These are phyloP conservation scores for Sisymbrium altissimum DNA, from an alignment of 345 rosid genomes.

Conservation along the genomic window DNA sequence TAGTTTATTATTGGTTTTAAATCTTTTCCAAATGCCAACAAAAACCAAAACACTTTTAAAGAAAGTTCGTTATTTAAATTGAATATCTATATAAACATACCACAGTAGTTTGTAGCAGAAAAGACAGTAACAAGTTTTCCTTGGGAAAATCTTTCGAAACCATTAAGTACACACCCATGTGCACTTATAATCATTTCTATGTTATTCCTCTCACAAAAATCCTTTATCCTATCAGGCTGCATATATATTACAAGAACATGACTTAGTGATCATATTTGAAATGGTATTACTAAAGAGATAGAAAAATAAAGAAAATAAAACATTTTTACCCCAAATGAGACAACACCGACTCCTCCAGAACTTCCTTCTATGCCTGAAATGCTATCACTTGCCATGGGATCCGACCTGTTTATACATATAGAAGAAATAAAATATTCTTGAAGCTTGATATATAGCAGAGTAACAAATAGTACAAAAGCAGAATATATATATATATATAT, in stretches of 20 bases:
- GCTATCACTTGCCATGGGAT: slow-evolving; percentile 75
- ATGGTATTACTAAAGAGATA: not conserved
- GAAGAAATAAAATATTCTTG: not conserved
- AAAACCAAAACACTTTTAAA: no score
- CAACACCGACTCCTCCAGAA: slow-evolving; percentile 69
- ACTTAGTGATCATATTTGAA: not conserved
- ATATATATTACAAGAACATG: not conserved
- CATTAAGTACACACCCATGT: slow-evolving; percentile 90
- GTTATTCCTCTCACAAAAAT: slow-evolving; percentile 67
- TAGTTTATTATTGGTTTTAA: not conserved
- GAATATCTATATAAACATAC: slow-evolving; percentile 32
- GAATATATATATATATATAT: no score
- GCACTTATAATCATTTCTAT: slow-evolving; percentile 74
- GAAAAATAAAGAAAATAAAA: not conserved
- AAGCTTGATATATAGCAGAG: no score
- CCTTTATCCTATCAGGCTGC: slow-evolving; percentile 70
- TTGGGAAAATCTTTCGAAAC: slow-evolving; percentile 82
- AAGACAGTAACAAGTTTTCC: slow-evolving; percentile 84
- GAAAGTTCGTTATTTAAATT: no score
- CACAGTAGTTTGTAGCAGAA: slow-evolving; percentile 92
- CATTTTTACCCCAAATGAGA: slow-evolving; percentile 77
- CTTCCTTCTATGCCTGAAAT: slow-evolving; percentile 67
- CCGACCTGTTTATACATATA: slow-evolving; percentile 59
- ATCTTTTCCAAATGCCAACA: not conserved
- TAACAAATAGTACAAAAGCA: no score